These are phyloP conservation scores for Apophysomyces trapeziformis DNA, from an alignment of 371 early-diverging fungal species.

Conservation along the genomic window DNA sequence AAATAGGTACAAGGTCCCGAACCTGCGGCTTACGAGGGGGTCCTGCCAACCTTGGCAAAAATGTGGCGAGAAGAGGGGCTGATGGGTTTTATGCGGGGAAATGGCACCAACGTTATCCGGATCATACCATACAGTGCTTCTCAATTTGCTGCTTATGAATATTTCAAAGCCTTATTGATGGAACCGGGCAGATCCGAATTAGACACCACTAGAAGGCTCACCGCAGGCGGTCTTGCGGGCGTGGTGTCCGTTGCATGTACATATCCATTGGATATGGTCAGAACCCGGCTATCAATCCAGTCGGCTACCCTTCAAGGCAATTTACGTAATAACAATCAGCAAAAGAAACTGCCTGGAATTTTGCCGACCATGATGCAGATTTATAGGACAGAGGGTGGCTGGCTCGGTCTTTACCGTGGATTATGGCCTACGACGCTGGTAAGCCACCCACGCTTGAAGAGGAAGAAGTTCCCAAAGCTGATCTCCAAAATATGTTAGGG, in stretches of 20 bases:
- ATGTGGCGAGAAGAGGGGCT: slow-evolving; percentile 91
- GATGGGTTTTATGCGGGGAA: slow-evolving; percentile 87
- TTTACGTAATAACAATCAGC: slow-evolving; percentile 14
- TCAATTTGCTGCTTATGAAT: slow-evolving; percentile 91
- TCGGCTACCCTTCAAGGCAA: slow-evolving; percentile 54
- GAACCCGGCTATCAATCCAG: slow-evolving; percentile 83
- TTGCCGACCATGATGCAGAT: slow-evolving; percentile 67
- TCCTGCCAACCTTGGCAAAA: slow-evolving; percentile 72
- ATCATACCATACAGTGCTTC: slow-evolving; percentile 91
- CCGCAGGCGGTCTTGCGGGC: slow-evolving; percentile 87
- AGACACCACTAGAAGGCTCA: slow-evolving; percentile 72
- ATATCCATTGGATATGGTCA: slow-evolving; percentile 88
- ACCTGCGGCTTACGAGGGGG: slow-evolving; percentile 70
- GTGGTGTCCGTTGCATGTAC: slow-evolving; percentile 83
- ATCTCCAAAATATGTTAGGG: slow-evolving; percentile 47
- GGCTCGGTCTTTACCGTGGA: slow-evolving; percentile 84
- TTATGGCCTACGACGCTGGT: slow-evolving; percentile 82
- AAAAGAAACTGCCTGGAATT: slow-evolving; percentile 71
- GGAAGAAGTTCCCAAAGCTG: neutral
- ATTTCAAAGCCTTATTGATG: slow-evolving; percentile 70
- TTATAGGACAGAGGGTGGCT: slow-evolving; percentile 78
- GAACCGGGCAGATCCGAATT: slow-evolving; percentile 71
- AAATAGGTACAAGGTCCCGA: slow-evolving; percentile 76
- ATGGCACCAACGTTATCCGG: slow-evolving; percentile 91
- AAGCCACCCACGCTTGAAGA: slow-evolving; percentile 21